Percentiles rank a stretch among this genome's conserved stretches.
Evolutionary conservation across 441 rosid species (phyloP).

Genomic region (Aquilaria agallochum): DNA sequence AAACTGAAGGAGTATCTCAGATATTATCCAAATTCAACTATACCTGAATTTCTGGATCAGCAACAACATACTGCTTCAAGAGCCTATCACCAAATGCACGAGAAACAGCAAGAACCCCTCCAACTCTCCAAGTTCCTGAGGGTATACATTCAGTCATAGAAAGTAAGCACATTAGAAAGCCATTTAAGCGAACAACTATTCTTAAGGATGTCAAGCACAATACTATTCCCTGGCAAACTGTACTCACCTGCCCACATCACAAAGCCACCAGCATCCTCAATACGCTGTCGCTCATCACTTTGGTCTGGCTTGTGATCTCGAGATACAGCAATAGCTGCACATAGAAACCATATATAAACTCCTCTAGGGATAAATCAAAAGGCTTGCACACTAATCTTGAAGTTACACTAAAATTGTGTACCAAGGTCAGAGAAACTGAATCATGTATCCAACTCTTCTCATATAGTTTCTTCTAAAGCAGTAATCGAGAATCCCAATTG

Average conservation of each 20-base stretch:
- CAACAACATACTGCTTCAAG: constrained; percentile 96
- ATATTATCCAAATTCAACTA: constrained; percentile 1
- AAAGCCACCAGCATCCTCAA: constrained; percentile 98
- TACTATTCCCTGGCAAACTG: neutral
- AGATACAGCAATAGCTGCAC: constrained; percentile 88
- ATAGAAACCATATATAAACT: constrained; percentile 4
- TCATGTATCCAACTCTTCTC: too few relatives aligned
- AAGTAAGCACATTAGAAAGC: neutral
- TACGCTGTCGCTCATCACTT: constrained; percentile 91
- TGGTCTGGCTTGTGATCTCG: constrained; percentile 99
- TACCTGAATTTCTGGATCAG: constrained; percentile 99
- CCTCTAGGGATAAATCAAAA: too few relatives aligned
- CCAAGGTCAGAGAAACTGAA: too few relatives aligned
- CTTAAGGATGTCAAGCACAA: too few relatives aligned
- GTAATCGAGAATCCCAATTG: too few relatives aligned
- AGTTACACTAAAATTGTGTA: too few relatives aligned
- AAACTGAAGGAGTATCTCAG: neutral
- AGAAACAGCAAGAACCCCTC: constrained; percentile 98
- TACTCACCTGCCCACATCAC: constrained; percentile 97
- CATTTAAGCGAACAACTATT: too few relatives aligned
- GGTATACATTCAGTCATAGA: constrained; percentile 15
- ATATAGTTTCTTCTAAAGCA: too few relatives aligned
- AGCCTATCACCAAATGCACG: constrained; percentile 98
- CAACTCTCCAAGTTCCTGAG: constrained; percentile 98
- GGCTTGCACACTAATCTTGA: too few relatives aligned